Conservation (phyloP, 108 stramenopile species). For the Parmales sp. region DNA sequence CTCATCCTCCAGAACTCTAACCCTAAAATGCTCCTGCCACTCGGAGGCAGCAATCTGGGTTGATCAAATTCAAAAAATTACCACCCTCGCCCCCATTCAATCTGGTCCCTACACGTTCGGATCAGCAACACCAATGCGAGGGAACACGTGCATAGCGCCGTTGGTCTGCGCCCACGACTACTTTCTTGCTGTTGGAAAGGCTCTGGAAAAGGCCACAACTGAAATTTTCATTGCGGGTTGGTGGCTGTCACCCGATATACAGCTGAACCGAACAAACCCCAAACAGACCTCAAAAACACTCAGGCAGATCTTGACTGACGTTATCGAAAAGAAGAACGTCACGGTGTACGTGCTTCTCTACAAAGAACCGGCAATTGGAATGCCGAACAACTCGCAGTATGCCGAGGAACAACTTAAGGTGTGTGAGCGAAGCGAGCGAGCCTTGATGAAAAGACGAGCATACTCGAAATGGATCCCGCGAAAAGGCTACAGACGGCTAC, state of each 20-base stretch:
- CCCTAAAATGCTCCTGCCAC: too few species aligned
- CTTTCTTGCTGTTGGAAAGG: not conserved
- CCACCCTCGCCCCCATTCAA: too few species aligned
- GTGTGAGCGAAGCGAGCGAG: too few species aligned
- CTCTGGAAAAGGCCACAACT: not conserved
- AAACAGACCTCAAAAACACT: too few species aligned
- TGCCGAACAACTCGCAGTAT: not conserved
- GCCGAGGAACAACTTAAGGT: not conserved
- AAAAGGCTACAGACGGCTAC: too few species aligned
- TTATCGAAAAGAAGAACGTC: not conserved
- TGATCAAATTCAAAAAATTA: too few species aligned
- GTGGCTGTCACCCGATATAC: not conserved
- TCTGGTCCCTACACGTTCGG: too few species aligned
- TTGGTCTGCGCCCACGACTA: not conserved
- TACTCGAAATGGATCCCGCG: too few species aligned
- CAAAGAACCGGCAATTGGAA: constrained; percentile 4
- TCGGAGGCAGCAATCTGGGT: too few species aligned
- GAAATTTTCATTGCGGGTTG: constrained; percentile 7
- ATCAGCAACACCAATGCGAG: not conserved
- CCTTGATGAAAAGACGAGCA: too few species aligned
- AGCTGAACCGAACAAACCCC: too few species aligned
- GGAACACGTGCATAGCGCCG: not conserved
- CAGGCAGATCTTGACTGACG: not conserved
- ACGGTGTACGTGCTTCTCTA: not conserved
- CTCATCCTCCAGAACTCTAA: not conserved